Evolutionary conservation across 768 basidiomycete genomes (phyloP).

Genomic region (Russula vinacea): DNA sequence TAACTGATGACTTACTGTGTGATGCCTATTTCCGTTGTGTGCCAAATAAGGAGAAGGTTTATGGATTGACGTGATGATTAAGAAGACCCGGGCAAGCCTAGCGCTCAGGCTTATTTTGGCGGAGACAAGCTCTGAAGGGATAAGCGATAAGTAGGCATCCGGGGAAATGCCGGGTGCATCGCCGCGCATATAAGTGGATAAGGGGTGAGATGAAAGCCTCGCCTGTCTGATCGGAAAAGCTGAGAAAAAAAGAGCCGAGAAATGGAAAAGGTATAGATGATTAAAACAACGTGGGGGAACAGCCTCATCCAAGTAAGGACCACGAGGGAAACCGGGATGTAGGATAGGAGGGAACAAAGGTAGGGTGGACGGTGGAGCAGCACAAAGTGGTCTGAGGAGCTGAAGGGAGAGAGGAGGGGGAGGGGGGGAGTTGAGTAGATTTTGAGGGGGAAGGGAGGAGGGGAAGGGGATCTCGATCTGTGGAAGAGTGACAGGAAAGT

Average conservation of each 20-base stretch:
- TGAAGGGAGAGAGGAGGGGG: neutral
- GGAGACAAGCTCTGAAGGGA: slow-evolving; percentile 25
- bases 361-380: no score
- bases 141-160: slow-evolving; percentile 17
- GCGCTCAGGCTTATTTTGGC: slow-evolving; percentile 25
- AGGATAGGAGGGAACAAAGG: neutral
- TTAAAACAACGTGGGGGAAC: slow-evolving; percentile 31
- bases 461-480: slow-evolving; percentile 18
- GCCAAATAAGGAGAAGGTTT: slow-evolving; percentile 21
- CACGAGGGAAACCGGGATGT: neutral
- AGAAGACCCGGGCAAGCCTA: slow-evolving; percentile 20
- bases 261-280: slow-evolving; percentile 30
- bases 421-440: neutral
- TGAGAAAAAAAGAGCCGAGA: slow-evolving; percentile 30
- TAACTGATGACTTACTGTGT: slow-evolving; percentile 24
- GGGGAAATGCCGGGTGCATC: slow-evolving; percentile 26
- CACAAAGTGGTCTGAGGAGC: neutral
- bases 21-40: slow-evolving; percentile 19
- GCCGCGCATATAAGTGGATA: slow-evolving; percentile 30
- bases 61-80: slow-evolving; percentile 26
- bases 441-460: neutral
- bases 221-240: slow-evolving; percentile 29
- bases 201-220: slow-evolving; percentile 30
- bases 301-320: slow-evolving; percentile 28
- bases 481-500: slow-evolving; percentile 19